Evolutionary conservation across 139 green algal species (phyloP).

Genomic region (Chlamydomonas asymmetrica): DNA sequence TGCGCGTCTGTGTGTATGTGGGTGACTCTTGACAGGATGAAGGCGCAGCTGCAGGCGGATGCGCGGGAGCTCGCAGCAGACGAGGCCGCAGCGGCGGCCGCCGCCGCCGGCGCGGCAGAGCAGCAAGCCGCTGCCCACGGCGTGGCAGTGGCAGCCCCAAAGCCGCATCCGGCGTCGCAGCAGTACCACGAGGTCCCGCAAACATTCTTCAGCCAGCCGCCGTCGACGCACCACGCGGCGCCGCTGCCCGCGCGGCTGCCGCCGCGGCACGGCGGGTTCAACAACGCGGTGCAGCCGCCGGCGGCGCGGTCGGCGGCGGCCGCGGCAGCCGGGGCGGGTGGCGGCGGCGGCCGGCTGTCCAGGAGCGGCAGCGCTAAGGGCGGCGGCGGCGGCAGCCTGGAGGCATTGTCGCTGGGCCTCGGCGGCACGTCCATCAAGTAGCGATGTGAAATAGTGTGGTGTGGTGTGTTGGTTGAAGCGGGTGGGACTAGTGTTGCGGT

Average conservation of each 20-base stretch:
- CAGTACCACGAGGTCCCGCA: no score
- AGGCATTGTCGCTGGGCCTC: conserved; percentile 77
- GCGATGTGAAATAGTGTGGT: no score
- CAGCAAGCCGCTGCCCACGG: no score
- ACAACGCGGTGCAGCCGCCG: no score
- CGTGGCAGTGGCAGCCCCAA: not conserved
- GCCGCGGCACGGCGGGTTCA: conserved; percentile 19
- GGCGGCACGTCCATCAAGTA: conserved; percentile 90
- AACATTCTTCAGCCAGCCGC: no score
- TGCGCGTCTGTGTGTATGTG: no score
- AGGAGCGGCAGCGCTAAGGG: not conserved
- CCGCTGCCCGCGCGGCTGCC: not conserved
- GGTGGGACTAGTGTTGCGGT: no score
- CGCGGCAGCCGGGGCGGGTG: not conserved
- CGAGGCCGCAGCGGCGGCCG: no score
- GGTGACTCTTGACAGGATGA: no score
- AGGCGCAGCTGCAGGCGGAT: conserved; percentile 13
- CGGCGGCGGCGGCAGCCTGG: conserved; percentile 68
- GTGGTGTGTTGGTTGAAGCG: no score
- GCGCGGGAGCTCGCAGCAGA: conserved; percentile 1
- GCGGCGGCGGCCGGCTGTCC: not conserved
- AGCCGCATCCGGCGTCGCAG: not conserved
- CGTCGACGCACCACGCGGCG: not conserved
- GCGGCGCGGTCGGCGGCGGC: not conserved
- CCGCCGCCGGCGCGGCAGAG: not conserved